Conservation (phyloP, 257 asterid species). For the Nicotiana paniculata region DNA sequence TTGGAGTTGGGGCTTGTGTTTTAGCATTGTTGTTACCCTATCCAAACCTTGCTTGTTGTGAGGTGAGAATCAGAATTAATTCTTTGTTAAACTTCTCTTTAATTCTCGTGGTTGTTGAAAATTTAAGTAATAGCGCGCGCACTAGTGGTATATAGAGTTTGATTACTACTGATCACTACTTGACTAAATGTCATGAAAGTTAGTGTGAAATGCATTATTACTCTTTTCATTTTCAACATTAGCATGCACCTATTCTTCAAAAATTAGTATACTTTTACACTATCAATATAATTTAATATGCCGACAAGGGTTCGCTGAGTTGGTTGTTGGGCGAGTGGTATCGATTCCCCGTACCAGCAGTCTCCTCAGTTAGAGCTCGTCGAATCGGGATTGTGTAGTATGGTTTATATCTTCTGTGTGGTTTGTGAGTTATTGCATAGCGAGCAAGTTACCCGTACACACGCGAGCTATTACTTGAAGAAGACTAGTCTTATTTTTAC, state of each 20-base stretch:
- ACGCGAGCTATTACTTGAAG: too few relatives aligned
- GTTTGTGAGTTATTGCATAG: too few relatives aligned
- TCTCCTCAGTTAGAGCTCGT: too few relatives aligned
- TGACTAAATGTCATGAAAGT: neutral
- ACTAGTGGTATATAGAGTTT: neutral
- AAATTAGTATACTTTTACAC: neutral
- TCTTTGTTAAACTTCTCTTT: neutral
- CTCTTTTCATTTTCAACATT: neutral
- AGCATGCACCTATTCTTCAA: neutral
- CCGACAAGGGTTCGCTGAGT: too few relatives aligned
- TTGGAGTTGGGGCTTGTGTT: slow-evolving; percentile 63
- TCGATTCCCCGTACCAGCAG: too few relatives aligned
- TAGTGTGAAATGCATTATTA: neutral
- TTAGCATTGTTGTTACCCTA: slow-evolving; percentile 66
- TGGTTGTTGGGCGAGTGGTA: too few relatives aligned
- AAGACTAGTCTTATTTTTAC: too few relatives aligned
- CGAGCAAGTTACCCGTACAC: too few relatives aligned
- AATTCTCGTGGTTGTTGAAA: neutral
- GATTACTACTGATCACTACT: neutral
- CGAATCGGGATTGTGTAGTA: rapidly evolving
- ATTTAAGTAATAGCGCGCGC: neutral
- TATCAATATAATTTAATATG: neutral
- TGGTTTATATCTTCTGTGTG: too few relatives aligned
- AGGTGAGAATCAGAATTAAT: slow-evolving; percentile 34
- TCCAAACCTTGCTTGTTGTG: slow-evolving; percentile 56